These are phyloP conservation scores for Urtica urens DNA, from an alignment of 306 rosid species.

Conservation along the genomic window DNA sequence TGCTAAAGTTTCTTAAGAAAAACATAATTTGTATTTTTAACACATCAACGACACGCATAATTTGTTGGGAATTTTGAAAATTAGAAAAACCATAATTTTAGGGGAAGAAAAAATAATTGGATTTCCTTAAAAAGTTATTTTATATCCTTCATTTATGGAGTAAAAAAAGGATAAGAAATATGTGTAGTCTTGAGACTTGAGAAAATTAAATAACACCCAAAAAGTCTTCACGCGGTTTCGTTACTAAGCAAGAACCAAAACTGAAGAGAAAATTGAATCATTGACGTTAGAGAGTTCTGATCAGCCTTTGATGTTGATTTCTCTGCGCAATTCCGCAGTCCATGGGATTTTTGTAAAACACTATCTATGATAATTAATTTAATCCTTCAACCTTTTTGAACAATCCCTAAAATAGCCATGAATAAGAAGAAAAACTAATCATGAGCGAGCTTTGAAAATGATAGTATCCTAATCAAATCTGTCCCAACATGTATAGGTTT, in stretches of 20 bases:
- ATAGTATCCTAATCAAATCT: neutral
- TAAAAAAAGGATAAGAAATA: neutral
- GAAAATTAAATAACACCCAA: neutral
- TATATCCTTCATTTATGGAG: constrained; percentile 8
- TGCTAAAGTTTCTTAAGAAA: too few species aligned
- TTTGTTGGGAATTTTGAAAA: too few species aligned
- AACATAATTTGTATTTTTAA: too few species aligned
- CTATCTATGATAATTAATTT: neutral
- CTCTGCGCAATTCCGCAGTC: constrained; percentile 9
- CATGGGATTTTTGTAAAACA: constrained; percentile 13
- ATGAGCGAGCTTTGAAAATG: neutral
- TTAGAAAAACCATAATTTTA: constrained; percentile 1
- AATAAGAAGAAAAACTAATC: neutral
- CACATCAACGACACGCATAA: too few species aligned
- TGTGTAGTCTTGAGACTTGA: neutral
- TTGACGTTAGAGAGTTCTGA: neutral
- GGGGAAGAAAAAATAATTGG: neutral
- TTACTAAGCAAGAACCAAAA: constrained; percentile 22
- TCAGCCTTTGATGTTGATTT: constrained; percentile 14
- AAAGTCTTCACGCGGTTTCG: constrained; percentile 42
- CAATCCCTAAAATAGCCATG: neutral
- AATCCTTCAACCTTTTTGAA: constrained; percentile 15
- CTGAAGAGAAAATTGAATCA: neutral
- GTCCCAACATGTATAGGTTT: neutral
- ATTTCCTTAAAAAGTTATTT: too few species aligned